These are phyloP conservation scores for Mortierella sp. DNA, from an alignment of 371 early-diverging fungal species.

Conservation along the genomic window DNA sequence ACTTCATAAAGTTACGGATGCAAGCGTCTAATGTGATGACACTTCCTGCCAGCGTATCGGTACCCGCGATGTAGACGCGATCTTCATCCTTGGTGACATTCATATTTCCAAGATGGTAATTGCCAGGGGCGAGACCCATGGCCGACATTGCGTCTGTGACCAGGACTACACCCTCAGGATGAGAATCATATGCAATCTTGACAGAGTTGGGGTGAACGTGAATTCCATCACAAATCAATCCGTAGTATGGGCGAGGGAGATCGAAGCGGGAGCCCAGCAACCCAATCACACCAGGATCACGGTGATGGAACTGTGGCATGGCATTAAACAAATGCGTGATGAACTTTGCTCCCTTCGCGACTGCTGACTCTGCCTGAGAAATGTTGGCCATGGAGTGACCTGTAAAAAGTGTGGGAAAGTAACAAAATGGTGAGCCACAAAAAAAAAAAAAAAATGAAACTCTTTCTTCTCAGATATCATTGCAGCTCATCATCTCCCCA, in stretches of 20 bases:
- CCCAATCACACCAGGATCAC: conserved; percentile 85
- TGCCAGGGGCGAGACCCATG: conserved; percentile 81
- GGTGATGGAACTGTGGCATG: conserved; percentile 88
- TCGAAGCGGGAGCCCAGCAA: conserved; percentile 73
- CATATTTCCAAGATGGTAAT: conserved; percentile 81
- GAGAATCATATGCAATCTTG: conserved; percentile 83
- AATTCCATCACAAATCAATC: conserved; percentile 84
- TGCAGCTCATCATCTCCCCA: not conserved
- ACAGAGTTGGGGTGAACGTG: conserved; percentile 87
- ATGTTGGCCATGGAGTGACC: conserved; percentile 82
- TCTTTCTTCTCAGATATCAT: too few species aligned
- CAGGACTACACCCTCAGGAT: conserved; percentile 78
- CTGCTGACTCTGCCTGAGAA: conserved; percentile 78
- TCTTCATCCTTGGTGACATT: conserved; percentile 72
- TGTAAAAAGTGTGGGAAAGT: conserved; percentile 10
- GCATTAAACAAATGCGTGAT: conserved; percentile 91
- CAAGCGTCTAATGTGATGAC: conserved; percentile 81
- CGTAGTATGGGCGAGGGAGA: conserved; percentile 78
- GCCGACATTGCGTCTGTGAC: conserved; percentile 87
- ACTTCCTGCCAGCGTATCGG: conserved; percentile 83
- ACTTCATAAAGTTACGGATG: conserved; percentile 83
- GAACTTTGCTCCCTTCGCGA: conserved; percentile 72
- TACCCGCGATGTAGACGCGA: conserved; percentile 85
- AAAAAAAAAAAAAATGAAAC: conserved; percentile 10
- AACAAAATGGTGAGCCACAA: not conserved